These are phyloP conservation scores for Kernera saxatilis DNA, from an alignment of 345 rosid genomes.

Conservation along the genomic window DNA sequence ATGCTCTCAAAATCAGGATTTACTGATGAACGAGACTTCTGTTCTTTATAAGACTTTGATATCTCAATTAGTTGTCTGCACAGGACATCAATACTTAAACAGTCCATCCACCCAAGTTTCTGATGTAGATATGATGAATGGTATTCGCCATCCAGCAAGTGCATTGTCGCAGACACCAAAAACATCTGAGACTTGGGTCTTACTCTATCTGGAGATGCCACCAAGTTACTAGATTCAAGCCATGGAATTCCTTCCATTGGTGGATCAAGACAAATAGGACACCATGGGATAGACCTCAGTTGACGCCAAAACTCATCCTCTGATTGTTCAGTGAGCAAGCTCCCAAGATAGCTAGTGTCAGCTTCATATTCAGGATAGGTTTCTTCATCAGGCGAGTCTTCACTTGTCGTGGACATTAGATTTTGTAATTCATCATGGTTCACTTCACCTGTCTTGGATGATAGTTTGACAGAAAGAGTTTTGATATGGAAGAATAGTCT, in stretches of 20 bases:
- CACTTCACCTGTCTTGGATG: conserved; percentile 35
- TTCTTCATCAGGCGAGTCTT: conserved; percentile 32
- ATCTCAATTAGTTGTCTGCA: conserved; percentile 64
- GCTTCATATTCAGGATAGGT: conserved; percentile 32
- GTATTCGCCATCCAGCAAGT: conserved; percentile 71
- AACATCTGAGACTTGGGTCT: conserved; percentile 88
- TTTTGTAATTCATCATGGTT: conserved; percentile 31
- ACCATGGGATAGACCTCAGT: conserved; percentile 71
- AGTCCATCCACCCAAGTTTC: conserved; percentile 85
- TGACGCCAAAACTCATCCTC: conserved; percentile 92
- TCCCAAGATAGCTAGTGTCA: conserved; percentile 41
- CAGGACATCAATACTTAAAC: conserved; percentile 45
- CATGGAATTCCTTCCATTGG: conserved; percentile 80
- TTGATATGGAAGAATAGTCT: conserved; percentile 54
- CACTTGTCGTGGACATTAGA: conserved; percentile 20
- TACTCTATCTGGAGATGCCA: conserved; percentile 65
- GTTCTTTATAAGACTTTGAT: conserved; percentile 57
- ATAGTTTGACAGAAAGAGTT: conserved; percentile 54
- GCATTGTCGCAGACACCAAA: conserved; percentile 67
- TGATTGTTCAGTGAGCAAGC: conserved; percentile 44
- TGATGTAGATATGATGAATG: conserved; percentile 48
- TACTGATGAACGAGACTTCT: conserved; percentile 42
- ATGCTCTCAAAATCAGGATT: conserved; percentile 50
- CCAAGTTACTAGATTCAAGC: conserved; percentile 52
- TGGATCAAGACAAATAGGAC: conserved; percentile 70